Base-by-base conservation (phyloP, 768 basidiomycete genomes). In the Mycena belliarum region DNA sequence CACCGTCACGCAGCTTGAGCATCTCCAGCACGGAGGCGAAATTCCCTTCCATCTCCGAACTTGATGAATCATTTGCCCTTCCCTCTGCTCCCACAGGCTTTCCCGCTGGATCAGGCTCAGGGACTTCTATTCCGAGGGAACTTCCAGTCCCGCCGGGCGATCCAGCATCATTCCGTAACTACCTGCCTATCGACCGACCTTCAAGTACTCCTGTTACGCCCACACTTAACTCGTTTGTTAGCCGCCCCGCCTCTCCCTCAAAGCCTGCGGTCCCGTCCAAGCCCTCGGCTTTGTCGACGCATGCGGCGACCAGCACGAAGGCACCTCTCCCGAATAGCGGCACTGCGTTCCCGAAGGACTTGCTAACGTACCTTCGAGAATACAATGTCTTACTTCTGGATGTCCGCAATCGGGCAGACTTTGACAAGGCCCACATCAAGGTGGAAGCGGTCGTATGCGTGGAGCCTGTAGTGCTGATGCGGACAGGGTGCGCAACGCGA, bases 11-110 rank as follows among this genome's bases (percentile, higher is more conserved):
- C 3, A 42, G 18, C 10, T 24, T 52, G 21, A 63, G 61, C 47
- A 49, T 63, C 21, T 60, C 62, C 54, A 63, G 62, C 58, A 63
- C 62, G 9, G 62, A 63, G 47, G 62, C 62, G 35, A 63, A 63
- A 47, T 93, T 92, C 60, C 90, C 90, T 0, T 81, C 89, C 10
- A 88, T 93, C 64, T 84, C 89, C 65, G 88, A 91, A 67, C 72
- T 92, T 26, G 84, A 91, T 59, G 85, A 86, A 67, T 72, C 70
- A 8, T 75, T 82, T 61, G 73, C 70, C 42, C 73, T 86, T 33
- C 82, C 82, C 26, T 75, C 83, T 9, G 75, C 81, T 16, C 79
- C 81, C 18, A 79, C 78, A 0, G 78, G 74, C 18, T 66, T 67
- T 26, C 72, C 68, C 58, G 58, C 66, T 20, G 60, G 67, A 25